Conservation (phyloP, 257 asterid species). For the Leptodermis oblonga region DNA sequence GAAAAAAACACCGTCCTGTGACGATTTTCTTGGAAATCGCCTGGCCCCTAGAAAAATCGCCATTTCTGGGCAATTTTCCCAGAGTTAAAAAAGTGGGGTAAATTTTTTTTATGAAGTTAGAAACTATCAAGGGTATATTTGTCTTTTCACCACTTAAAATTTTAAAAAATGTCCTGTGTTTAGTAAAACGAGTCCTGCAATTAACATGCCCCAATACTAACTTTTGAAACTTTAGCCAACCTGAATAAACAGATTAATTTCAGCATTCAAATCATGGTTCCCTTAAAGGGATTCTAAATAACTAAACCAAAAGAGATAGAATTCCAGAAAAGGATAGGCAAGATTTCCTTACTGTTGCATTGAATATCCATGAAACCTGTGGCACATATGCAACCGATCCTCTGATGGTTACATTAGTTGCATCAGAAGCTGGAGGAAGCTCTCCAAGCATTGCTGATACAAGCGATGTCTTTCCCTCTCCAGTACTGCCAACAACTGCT, state of each 20-base stretch:
- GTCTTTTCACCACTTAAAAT: too few relatives aligned
- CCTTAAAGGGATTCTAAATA: background rate
- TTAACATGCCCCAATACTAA: too few relatives aligned
- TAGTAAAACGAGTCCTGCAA: too few relatives aligned
- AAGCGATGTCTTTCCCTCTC: conserved; percentile 97
- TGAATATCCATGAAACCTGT: conserved; percentile 97
- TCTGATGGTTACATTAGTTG: conserved; percentile 54
- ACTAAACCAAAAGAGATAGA: background rate
- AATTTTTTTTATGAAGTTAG: too few relatives aligned
- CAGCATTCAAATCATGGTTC: background rate
- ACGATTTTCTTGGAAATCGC: too few relatives aligned
- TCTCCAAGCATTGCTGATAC: conserved; percentile 98
- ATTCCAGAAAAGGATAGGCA: conserved; percentile 1
- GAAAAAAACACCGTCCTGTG: too few relatives aligned
- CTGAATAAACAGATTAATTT: background rate
- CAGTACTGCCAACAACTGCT: conserved; percentile 93
- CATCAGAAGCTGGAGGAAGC: conserved; percentile 70
- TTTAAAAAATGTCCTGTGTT: too few relatives aligned
- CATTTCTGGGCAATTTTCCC: too few relatives aligned
- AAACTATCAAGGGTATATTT: too few relatives aligned
- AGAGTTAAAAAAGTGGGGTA: too few relatives aligned
- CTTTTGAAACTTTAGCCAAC: background rate
- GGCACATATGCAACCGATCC: conserved; percentile 94
- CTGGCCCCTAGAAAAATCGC: too few relatives aligned
- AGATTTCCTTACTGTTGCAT: conserved; percentile 73